These are phyloP conservation scores for Cadophora gregata DNA, from an alignment of 2,329 filamentous ascomycete genomes.

Conservation along the genomic window DNA sequence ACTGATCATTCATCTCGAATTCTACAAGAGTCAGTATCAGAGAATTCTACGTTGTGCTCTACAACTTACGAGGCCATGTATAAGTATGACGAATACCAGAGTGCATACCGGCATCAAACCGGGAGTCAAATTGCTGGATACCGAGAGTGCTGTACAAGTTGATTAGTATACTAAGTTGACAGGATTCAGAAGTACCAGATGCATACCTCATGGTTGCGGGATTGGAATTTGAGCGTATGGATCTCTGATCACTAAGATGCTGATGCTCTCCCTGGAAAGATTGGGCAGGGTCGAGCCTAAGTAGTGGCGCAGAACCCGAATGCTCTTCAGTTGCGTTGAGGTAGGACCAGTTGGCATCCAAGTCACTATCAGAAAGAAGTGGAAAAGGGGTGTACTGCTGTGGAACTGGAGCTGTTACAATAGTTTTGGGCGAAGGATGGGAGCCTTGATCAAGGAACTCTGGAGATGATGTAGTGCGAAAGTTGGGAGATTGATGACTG, in stretches of 20 bases:
- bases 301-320: conserved; percentile 33
- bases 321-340: conserved; percentile 38
- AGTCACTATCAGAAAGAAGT: conserved; percentile 39
- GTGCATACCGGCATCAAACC: conserved; percentile 40
- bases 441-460: conserved; percentile 34
- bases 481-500: conserved; percentile 25
- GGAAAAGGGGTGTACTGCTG: conserved; percentile 41
- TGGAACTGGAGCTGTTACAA: conserved; percentile 37
- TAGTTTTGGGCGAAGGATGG: conserved; percentile 33
- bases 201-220: conserved; percentile 41
- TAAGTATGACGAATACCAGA: conserved; percentile 38
- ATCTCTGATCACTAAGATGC: conserved; percentile 26
- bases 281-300: conserved; percentile 39
- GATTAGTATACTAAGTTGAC: conserved; percentile 21
- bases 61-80: conserved; percentile 44
- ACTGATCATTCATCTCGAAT: conserved; percentile 43
- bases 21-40: conserved; percentile 36
- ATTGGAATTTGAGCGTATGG: conserved; percentile 38
- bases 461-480: conserved; percentile 31
- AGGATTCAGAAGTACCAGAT: background rate
- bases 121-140: conserved; percentile 43
- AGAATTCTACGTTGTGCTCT: background rate
- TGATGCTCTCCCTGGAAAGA: conserved; percentile 30
- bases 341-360: conserved; percentile 41
- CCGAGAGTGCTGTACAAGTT: conserved; percentile 38